Percentiles rank a stretch among this genome's conserved stretches.
phyloP scores from a whole-genome alignment of 2,329 filamentous ascomycete species.

The Trichoderma atrobrunneum region DNA sequence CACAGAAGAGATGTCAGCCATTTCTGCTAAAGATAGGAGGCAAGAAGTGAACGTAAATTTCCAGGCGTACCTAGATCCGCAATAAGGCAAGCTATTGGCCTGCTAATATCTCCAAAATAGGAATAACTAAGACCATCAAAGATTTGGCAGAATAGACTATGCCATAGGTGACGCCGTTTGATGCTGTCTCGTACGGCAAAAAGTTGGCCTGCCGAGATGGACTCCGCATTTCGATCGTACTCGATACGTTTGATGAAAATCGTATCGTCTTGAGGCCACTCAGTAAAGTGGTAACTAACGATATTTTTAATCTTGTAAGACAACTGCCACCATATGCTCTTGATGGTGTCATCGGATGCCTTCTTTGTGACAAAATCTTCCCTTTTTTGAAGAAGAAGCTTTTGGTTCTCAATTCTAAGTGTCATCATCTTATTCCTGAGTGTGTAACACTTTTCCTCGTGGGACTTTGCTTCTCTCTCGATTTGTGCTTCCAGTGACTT shows the following conservation, averaged over 20 bases:
- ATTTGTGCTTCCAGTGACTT: neutral
- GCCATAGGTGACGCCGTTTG: neutral
- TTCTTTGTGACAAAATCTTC: neutral
- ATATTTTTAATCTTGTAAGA: neutral
- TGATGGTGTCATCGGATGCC: neutral
- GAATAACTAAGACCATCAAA: neutral
- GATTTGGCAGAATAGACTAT: neutral
- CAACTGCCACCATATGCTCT: neutral
- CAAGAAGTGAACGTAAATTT: neutral
- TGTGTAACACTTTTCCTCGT: neutral
- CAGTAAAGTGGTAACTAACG: neutral
- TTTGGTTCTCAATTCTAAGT: no score
- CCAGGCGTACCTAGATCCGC: neutral
- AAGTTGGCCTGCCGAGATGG: accelerated
- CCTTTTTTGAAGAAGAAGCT: neutral
- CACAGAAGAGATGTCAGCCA: neutral
- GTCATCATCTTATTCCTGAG: neutral
- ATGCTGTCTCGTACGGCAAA: neutral
- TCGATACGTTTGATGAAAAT: no score
- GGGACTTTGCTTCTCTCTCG: no score
- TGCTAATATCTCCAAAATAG: neutral
- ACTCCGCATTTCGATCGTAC: accelerated
- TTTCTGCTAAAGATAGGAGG: no score
- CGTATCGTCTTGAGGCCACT: neutral
- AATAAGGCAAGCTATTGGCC: neutral